Base-by-base conservation (phyloP, 1,284 basidiomycete species). In the Heimioporus retisporus region DNA sequence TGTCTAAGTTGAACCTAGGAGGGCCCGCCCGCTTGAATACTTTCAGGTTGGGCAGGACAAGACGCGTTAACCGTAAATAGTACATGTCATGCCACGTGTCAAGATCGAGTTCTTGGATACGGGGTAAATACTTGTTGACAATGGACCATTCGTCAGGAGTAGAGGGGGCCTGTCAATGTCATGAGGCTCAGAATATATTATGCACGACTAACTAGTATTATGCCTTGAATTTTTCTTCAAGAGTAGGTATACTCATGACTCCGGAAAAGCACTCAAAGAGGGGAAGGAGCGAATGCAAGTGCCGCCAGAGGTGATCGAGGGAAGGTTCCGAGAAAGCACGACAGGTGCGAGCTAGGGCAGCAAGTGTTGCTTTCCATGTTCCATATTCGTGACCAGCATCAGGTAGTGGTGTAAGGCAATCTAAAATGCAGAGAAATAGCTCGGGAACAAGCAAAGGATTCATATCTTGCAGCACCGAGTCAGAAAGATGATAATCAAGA, bases 71-170 rank as follows among this genome's bases (percentile, higher is more conserved):
- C 8, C 13, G 21, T 6, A 51, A 51, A 15, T 10, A 10, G 23
- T n/a, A 6, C 19, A n/a, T 6, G n/a, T 57, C 65, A 1, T 40
- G 2, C 35, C 35, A 11, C 54, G 28, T 42, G 14, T 14, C 31
- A 18, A 64, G n/a, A 11, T 51, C n/a, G 10, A 60, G 43, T 4
- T 55, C 44, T 35, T 54, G 58, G 35, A 64, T 60, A 25, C 63
- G 63, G 18, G 16, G 31, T 23, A 44, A 15, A 18, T 64, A 64
- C 16, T 31, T 42, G 4, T 64, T n/a, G 31, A 64, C 40, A 35
- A n/a, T n/a, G 18, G 2, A 18, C 21, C 46, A n/a, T 21, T 48
- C 46, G 46, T 18, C 46, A 7, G 46, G 6, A 21, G 46, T 48
- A 19, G 46, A n/a, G 21, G 46, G 46, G 1, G 46, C 21, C 46